phyloP scores from a whole-genome alignment of 2,329 filamentous ascomycete species.

The Penicillium sp. region DNA sequence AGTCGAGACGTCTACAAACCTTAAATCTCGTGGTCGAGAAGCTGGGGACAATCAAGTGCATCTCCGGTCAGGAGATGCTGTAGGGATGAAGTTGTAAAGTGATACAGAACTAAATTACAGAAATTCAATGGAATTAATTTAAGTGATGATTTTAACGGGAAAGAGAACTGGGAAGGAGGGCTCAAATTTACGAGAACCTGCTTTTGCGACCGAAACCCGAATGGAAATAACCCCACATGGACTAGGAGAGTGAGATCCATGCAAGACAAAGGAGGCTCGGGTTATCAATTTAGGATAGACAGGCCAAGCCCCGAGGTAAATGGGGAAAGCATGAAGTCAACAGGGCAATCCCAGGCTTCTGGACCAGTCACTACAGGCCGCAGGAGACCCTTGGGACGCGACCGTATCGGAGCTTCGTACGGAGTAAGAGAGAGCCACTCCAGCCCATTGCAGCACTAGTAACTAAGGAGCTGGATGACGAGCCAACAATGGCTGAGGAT shows the following conservation, averaged over 20 bases:
- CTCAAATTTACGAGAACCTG: slow-evolving; percentile 19
- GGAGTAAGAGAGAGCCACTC: slow-evolving; percentile 14
- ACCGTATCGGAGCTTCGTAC: slow-evolving; percentile 22
- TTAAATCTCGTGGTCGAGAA: slow-evolving; percentile 4
- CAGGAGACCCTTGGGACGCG: slow-evolving; percentile 29
- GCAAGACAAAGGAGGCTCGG: slow-evolving; percentile 22
- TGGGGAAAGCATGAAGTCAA: slow-evolving; percentile 21
- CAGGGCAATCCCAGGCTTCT: slow-evolving; percentile 23
- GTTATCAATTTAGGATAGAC: slow-evolving; percentile 3
- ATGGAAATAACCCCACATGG: slow-evolving; percentile 20
- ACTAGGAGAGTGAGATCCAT: slow-evolving; percentile 17
- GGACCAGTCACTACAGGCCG: slow-evolving; percentile 27
- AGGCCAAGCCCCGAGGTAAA: slow-evolving; percentile 9
- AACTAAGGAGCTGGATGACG: slow-evolving; percentile 15
- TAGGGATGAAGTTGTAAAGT: slow-evolving; percentile 7
- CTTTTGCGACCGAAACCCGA: slow-evolving; percentile 16
- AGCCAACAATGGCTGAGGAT: slow-evolving; percentile 16
- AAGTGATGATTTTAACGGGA: neutral
- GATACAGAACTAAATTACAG: neutral
- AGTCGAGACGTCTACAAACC: slow-evolving; percentile 8
- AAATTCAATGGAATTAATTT: neutral
- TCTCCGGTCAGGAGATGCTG: neutral
- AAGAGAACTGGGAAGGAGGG: slow-evolving; percentile 13
- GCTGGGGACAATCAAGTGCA: slow-evolving; percentile 10
- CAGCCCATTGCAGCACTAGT: slow-evolving; percentile 16